Evolutionary conservation across 257 asterid genomes (phyloP).

Genomic region (Datura wrightii): DNA sequence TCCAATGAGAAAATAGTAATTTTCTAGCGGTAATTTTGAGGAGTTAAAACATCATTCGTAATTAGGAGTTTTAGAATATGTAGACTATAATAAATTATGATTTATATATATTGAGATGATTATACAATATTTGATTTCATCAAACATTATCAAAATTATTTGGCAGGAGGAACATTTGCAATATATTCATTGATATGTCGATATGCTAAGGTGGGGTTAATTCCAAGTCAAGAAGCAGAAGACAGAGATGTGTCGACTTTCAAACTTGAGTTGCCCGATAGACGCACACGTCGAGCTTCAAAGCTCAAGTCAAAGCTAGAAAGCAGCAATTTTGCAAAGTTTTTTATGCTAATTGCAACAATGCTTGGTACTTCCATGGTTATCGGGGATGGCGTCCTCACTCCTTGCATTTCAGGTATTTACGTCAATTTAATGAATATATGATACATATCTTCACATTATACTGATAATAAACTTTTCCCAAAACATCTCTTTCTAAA

Average conservation of each 20-base stretch:
- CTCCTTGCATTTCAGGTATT: constrained; percentile 72
- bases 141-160: not conserved
- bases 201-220: constrained; percentile 58
- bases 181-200: constrained; percentile 69
- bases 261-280: constrained; percentile 44
- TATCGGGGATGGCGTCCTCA: constrained; percentile 79
- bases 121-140: too few species aligned
- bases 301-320: constrained; percentile 50
- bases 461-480: too few species aligned
- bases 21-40: too few species aligned
- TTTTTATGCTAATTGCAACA: constrained; percentile 50
- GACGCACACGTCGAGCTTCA: constrained; percentile 42
- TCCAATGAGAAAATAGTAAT: too few species aligned
- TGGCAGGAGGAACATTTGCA: constrained; percentile 75
- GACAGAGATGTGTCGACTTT: constrained; percentile 58
- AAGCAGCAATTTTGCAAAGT: constrained; percentile 43
- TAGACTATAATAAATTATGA: too few species aligned
- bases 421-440: too few species aligned
- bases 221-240: constrained; percentile 59
- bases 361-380: constrained; percentile 87
- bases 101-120: too few species aligned
- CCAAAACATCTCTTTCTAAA: too few species aligned
- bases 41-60: not conserved
- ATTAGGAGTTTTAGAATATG: too few species aligned
- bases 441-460: too few species aligned